Evolutionary conservation across 2,329 filamentous ascomycete genomes (phyloP).

Genomic region (Helminthosporium solani): DNA sequence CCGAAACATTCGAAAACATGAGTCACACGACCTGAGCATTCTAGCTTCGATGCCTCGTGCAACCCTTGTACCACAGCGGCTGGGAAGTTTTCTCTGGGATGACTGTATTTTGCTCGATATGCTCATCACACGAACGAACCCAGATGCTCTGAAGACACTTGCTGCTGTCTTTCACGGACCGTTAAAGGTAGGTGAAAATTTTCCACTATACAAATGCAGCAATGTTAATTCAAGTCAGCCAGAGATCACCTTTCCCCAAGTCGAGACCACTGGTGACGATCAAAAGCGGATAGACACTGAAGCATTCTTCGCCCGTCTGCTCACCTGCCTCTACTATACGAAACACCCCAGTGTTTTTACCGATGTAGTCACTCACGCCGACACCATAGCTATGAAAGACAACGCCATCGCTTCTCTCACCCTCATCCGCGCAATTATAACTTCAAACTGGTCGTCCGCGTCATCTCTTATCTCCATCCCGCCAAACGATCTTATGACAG

Average conservation of each 20-base stretch:
- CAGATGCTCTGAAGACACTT: conserved; percentile 56
- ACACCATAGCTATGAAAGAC: conserved; percentile 59
- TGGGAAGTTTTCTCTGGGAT: conserved; percentile 40
- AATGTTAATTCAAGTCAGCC: conserved; percentile 16
- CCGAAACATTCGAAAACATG: conserved; percentile 54
- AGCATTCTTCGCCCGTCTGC: conserved; percentile 53
- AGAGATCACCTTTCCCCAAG: conserved; percentile 40
- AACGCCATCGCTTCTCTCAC: conserved; percentile 56
- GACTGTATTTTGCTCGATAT: conserved; percentile 49
- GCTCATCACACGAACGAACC: conserved; percentile 54
- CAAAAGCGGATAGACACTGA: conserved; percentile 46
- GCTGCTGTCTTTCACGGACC: conserved; percentile 60
- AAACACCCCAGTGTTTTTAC: conserved; percentile 54
- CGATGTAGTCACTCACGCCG: conserved; percentile 55
- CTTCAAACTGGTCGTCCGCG: conserved; percentile 54
- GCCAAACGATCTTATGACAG: conserved; percentile 52
- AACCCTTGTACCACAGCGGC: conserved; percentile 49
- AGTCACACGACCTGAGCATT: conserved; percentile 58
- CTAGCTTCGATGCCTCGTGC: conserved; percentile 58
- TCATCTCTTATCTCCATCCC: conserved; percentile 48
- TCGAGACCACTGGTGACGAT: conserved; percentile 24
- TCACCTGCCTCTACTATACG: conserved; percentile 57
- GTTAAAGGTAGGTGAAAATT: conserved; percentile 16
- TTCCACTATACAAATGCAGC: neutral
- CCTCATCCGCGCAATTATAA: conserved; percentile 55